A percentile compares a stretch with the other conserved stretches of the same genome.
phyloP scores from a whole-genome alignment of 345 rosid genomes.

The Crucihimalaya himalaica region DNA sequence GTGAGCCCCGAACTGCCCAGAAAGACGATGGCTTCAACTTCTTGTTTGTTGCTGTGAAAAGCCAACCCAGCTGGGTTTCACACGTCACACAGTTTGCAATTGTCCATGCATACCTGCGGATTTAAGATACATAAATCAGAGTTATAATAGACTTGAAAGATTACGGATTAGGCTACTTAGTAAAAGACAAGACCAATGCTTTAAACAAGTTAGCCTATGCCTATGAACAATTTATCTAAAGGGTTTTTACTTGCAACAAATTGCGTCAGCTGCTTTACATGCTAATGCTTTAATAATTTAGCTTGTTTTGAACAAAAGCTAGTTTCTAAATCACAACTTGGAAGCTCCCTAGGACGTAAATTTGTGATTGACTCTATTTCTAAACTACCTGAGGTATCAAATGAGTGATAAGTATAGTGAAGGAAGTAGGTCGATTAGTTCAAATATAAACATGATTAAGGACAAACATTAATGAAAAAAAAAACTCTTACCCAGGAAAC shows the following conservation, averaged over 20 bases:
- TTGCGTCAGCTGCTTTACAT: neutral
- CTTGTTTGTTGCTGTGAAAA: constrained; percentile 67
- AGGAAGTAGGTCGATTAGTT: neutral
- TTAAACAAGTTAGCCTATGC: constrained; percentile 1
- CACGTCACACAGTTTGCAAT: constrained; percentile 55
- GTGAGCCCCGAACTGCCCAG: constrained; percentile 87
- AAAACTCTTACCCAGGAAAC: constrained; percentile 91
- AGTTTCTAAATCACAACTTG: neutral
- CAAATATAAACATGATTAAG: neutral
- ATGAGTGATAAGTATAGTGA: neutral
- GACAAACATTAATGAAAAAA: neutral
- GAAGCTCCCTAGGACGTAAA: neutral
- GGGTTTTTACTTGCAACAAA: neutral
- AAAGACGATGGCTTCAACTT: constrained; percentile 78
- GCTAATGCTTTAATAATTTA: neutral
- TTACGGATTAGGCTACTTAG: neutral
- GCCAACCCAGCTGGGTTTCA: constrained; percentile 82
- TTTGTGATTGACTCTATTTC: neutral
- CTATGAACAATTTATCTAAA: neutral
- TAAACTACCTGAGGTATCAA: constrained; percentile 5
- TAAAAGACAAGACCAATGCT: neutral
- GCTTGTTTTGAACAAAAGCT: neutral
- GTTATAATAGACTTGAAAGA: neutral
- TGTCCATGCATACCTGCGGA: constrained; percentile 90
- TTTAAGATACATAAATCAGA: neutral